Evolutionary conservation across 2,329 filamentous ascomycete genomes (phyloP).

Genomic region (Grosmannia penicillata): DNA sequence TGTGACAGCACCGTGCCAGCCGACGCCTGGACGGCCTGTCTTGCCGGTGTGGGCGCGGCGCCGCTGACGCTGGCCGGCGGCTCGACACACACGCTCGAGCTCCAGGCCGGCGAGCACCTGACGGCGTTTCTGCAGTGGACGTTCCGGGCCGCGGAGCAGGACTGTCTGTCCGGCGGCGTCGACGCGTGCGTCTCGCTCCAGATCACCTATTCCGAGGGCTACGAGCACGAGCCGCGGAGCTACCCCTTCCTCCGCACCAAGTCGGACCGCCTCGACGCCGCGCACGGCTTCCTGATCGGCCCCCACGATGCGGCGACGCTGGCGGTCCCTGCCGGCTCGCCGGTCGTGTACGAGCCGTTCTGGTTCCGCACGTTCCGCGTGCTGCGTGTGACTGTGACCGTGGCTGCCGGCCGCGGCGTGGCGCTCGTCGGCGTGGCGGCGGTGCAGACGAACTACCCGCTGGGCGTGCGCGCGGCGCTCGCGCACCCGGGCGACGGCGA

Average conservation of each 20-base stretch:
- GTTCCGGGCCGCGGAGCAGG: conserved; percentile 4
- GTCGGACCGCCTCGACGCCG: conserved; percentile 18
- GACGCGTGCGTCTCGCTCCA: conserved; percentile 9
- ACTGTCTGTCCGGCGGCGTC: too few species aligned
- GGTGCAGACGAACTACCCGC: conserved; percentile 21
- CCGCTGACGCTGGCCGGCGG: conserved; percentile 5
- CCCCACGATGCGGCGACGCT: conserved; percentile 20
- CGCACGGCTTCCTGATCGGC: conserved; percentile 14
- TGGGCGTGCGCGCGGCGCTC: conserved; percentile 16
- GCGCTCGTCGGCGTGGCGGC: conserved; percentile 14
- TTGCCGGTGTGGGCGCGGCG: conserved; percentile 6
- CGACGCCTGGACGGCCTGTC: conserved; percentile 7
- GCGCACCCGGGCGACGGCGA: conserved; percentile 7
- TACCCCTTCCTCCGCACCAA: conserved; percentile 25
- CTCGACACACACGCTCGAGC: conserved; percentile 12
- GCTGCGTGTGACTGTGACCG: conserved; percentile 16
- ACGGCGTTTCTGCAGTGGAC: conserved; percentile 14
- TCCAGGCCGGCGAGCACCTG: conserved; percentile 15
- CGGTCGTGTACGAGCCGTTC: conserved; percentile 20
- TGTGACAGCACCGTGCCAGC: conserved; percentile 9
- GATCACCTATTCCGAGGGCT: conserved; percentile 18
- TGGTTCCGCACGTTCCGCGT: conserved; percentile 25
- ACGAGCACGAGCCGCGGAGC: conserved; percentile 17
- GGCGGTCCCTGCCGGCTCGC: conserved; percentile 8
- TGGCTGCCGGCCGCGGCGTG: conserved; percentile 11